Evolutionary conservation across 148 eudicot species (phyloP), one percentile per base, ranked within the genome.

Genomic region (Vaccinium macrocarpon): DNA sequence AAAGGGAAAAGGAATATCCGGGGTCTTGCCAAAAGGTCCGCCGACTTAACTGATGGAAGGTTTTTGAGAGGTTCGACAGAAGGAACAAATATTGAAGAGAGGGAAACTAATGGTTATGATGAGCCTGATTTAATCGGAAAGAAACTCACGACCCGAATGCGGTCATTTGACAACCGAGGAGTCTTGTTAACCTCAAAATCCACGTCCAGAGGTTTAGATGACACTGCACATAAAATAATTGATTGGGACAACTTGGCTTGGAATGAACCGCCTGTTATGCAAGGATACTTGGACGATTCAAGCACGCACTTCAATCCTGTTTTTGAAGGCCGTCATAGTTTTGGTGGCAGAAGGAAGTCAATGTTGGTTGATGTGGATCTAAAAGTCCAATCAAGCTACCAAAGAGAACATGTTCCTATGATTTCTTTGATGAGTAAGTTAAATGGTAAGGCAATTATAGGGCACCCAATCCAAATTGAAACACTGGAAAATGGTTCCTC

Each of bases 391-490:
- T 90, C 95, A 70, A 90, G 91, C 84, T 91, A 89, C 85, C 92
- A 91, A 82, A 92, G 96, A 35, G 94, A 92, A 88, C 95, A 91
- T 84, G 98, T 95, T 70, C 99, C 99, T 50, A 89, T 95, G 92
- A 95, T 97, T 87, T 97, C 99, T 32, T 84, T 97, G 80, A 94
- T 89, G 93, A 97, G 99, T 87, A 95, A 92, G 92, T 73, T 94
- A 79, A 97, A 95, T 86, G 98, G 97, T 53, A 90, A 95, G 90
- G 97, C 99, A 55, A 97, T 97, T 56, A 86, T 97, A 71, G 99
- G 99, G 77, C 98, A 97, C 78, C 99, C 99, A 38, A 87, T 97
- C 86, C 98, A 92, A 87, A 87, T 97, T 81, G 98, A 94, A 89
- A 83, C 89, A 78, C 91, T 97, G 74, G 95, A 89, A 83, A 90